Conservation (phyloP, 2,329 filamentous ascomycete genomes). For the Colletotrichum tamarilloi region DNA sequence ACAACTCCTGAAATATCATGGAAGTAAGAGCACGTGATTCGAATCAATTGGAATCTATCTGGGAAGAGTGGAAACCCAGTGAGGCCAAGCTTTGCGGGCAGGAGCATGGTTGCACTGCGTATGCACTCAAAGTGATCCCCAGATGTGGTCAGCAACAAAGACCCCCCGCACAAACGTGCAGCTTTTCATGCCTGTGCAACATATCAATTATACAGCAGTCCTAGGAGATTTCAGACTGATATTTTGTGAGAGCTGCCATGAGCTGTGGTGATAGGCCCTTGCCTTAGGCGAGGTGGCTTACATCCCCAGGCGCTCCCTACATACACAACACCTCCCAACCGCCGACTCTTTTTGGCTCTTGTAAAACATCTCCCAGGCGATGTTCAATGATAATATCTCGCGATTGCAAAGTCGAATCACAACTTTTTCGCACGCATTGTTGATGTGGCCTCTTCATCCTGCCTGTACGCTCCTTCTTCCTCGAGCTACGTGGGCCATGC, state of each 20-base stretch:
- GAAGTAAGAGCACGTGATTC: neutral
- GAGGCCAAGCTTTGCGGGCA: neutral
- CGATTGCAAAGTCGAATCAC: neutral
- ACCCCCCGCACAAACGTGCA: neutral
- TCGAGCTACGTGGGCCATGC: neutral
- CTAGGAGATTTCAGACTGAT: rapidly evolving
- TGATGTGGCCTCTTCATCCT: neutral
- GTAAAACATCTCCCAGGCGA: neutral
- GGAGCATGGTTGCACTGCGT: neutral
- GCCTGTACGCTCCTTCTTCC: neutral
- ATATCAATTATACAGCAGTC: neutral
- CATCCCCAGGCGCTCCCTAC: neutral
- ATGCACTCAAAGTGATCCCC: neutral
- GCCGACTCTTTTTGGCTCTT: neutral
- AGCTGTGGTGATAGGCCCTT: neutral
- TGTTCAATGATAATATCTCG: too few species aligned
- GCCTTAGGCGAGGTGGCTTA: neutral
- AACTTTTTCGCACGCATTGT: neutral
- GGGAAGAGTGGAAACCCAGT: neutral
- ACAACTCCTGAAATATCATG: neutral
- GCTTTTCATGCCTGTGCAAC: neutral
- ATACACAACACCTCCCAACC: neutral
- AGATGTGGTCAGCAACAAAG: neutral
- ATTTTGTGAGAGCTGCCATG: too few species aligned
- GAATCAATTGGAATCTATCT: neutral